A percentile compares a stretch with the other conserved stretches of the same genome.
Conservation (phyloP, 306 rosid genomes). For the Rosa lucieae region DNA sequence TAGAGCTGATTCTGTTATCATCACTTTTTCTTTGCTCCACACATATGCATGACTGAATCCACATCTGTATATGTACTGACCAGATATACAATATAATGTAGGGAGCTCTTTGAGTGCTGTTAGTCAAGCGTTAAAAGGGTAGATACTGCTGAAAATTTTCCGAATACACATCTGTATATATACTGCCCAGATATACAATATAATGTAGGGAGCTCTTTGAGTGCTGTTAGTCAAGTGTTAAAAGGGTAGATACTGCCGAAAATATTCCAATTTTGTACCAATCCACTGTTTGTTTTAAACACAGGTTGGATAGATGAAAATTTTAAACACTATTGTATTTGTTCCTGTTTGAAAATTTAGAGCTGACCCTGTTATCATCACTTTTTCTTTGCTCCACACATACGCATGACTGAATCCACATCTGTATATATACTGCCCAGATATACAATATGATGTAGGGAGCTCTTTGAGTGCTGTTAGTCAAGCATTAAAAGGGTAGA, state of each 20-base stretch:
- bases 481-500: background rate
- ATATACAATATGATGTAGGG: background rate
- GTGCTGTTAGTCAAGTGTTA: background rate
- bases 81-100: background rate
- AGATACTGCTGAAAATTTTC: background rate
- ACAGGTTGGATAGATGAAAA: too few species aligned
- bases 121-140: background rate
- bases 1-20: background rate
- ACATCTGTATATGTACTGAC: background rate
- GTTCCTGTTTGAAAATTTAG: too few species aligned
- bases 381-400: background rate
- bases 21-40: background rate
- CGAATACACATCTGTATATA: background rate
- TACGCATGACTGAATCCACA: background rate
- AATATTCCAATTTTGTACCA: conserved; percentile 41
- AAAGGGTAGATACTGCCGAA: background rate
- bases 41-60: background rate
- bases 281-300: conserved; percentile 40
- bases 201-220: background rate
- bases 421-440: background rate
- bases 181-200: background rate
- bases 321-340: too few species aligned
- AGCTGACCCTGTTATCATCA: background rate
- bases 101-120: background rate
- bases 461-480: background rate